Evolutionary conservation across 257 asterid species (phyloP), one percentile per base, ranked within the genome.

Genomic region (Salvia rosmarinus): DNA sequence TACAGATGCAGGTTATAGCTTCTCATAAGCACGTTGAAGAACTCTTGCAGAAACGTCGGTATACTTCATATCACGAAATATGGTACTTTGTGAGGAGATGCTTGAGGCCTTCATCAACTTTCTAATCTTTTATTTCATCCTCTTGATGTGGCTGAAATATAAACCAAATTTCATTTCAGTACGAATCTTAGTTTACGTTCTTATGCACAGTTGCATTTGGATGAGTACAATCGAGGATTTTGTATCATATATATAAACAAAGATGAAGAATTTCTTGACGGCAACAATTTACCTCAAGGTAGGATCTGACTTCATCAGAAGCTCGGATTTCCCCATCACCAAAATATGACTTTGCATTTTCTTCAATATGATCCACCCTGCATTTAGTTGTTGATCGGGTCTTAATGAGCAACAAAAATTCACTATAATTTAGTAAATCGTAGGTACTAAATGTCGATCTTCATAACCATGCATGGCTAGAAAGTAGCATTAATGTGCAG

Each of bases 311-410:
- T 75, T 87, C 92, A 39, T 86, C 77, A 44, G 92, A 85, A 78
- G 91, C 86, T 73, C 73, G 89, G 71, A 84, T 85, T 74, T 84
- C 83, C 19, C 98, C 97, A 21, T 67, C 70, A 50, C 95, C 82
- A 55, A 86, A 84, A 78, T 93, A 93, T 37, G 88, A 83, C 59
- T 82, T 87, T 56, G 89, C 96, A 75, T 87, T 86, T 80, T 90
- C 97, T 78, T 93, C 98, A 17, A 93, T 93, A 64, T 82, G 84
- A 40, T 89, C 97, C 84, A 93, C 83, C 87, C 97, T 93, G 86
- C 78, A 78, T 58, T 72, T 40, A 56, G 68, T 28, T 28, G 32
- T 1, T 28, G n/a, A n/a, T n/a, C n/a, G n/a, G n/a, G n/a, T n/a
- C n/a, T n/a, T n/a, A n/a, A n/a, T n/a, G n/a, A 28, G 32, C 32